Percentiles rank a stretch among this genome's conserved stretches.
phyloP scores from a whole-genome alignment of 345 rosid genomes.

The Physaria fendleri region DNA sequence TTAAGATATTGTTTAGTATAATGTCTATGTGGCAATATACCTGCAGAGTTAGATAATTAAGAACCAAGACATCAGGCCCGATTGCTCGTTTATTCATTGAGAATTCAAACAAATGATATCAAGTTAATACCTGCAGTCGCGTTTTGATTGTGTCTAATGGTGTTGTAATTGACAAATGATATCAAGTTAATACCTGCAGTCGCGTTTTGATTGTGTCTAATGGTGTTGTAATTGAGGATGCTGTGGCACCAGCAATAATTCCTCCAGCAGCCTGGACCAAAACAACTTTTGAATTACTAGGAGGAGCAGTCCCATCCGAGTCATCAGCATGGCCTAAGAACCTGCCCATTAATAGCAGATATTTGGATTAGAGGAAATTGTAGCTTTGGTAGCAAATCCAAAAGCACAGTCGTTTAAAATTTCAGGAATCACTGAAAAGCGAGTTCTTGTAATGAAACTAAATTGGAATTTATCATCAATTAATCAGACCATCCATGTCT shows the following conservation, averaged over 20 bases:
- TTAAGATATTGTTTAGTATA: neutral
- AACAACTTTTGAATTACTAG: conserved; percentile 46
- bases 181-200: conserved; percentile 65
- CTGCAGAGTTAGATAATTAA: neutral
- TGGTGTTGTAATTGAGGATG: conserved; percentile 90
- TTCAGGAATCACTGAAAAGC: neutral
- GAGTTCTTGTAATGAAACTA: conserved; percentile 4
- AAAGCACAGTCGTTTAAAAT: neutral
- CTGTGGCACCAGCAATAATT: conserved; percentile 88
- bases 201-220: conserved; percentile 96
- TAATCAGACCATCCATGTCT: conserved; percentile 12
- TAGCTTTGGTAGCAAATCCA: conserved; percentile 4
- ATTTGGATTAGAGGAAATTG: neutral
- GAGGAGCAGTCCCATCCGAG: conserved; percentile 40
- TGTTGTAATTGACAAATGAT: conserved; percentile 82
- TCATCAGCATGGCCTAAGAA: conserved; percentile 56
- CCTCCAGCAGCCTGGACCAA: conserved; percentile 92
- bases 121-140: conserved; percentile 67
- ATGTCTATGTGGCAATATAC: neutral
- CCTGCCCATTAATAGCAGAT: conserved; percentile 40
- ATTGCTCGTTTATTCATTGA: neutral
- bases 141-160: conserved; percentile 97
- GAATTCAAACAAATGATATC: neutral
- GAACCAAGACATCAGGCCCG: neutral
- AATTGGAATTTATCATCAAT: neutral